Evolutionary conservation across 1,284 basidiomycete genomes (phyloP), one percentile per base, ranked within the genome.

Genomic region (Cutaneotrichosporon mucoides): DNA sequence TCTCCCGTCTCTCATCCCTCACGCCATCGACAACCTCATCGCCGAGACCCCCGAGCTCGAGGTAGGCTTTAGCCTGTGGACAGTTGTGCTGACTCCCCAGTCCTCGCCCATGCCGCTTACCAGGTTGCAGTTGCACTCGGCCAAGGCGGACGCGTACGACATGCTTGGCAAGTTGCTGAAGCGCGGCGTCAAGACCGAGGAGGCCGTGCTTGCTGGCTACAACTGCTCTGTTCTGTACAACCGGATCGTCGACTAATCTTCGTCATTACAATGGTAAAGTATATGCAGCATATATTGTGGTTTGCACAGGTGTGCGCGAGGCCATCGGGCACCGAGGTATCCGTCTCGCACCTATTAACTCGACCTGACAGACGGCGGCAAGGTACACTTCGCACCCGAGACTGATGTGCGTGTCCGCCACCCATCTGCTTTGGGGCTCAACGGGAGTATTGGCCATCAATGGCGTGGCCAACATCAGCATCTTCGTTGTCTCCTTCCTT

Each of bases 141-240:
- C 53, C 56, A 68, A 68, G 62, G 70, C 73, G 13, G 81, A 82
- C 45, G 84, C 90, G 11, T 82, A 80, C 60, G 88, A 90, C 71
- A 75, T 88, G 53, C 74, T 81, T 50, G 88, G 88, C 3, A 83
- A 82, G 59, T 76, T 85, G 16, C 88, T 87, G 83, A 85, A 84
- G 73, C 81, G 80, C 63, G 82, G 81, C 52, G 84, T 87, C 15
- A 79, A 81, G 56, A 86, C 90, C 34, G 85, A 89, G 74, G 88
- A 93, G 76, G 80, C 80, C 33, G 84, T 85, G 6, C 82, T 85
- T 11, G 77, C 79, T 2, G 79, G 77, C 0, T 76, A 66, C 41
- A 84, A 84, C 48, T 85, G 81, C 65, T 88, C 85, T 61, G 79
- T 85, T 47, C 81, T 91, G 16, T 92, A 89, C 70, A 90, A 89